Percentiles rank a stretch among this genome's conserved stretches.
phyloP scores from a whole-genome alignment of 495 filamentous ascomycete species.

The Annulohypoxylon nitens region DNA sequence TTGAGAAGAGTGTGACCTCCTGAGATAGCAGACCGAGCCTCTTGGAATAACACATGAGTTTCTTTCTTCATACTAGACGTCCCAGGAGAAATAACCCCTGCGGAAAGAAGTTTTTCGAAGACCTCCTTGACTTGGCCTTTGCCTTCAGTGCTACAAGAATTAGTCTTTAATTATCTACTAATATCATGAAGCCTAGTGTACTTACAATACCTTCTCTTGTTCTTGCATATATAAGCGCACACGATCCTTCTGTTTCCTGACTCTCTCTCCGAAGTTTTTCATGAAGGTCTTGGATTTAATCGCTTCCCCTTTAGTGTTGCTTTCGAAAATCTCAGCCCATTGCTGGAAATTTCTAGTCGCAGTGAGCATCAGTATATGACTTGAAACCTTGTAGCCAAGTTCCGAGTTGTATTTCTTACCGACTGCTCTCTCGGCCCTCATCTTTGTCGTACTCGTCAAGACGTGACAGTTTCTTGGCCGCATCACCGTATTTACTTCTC shows the following conservation, averaged over 20 bases:
- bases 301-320: constrained; percentile 37
- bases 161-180: neutral
- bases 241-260: constrained; percentile 30
- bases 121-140: constrained; percentile 10
- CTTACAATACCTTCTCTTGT: constrained; percentile 45
- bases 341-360: constrained; percentile 41
- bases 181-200: neutral
- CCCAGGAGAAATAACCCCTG: neutral
- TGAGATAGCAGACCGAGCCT: constrained; percentile 29
- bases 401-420: constrained; percentile 38
- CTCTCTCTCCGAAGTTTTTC: constrained; percentile 37
- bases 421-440: constrained; percentile 51
- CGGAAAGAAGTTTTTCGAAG: constrained; percentile 33
- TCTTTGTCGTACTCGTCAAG: constrained; percentile 57
- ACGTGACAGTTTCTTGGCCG: constrained; percentile 40
- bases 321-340: constrained; percentile 45
- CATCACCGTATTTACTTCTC: constrained; percentile 20
- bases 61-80: constrained; percentile 30
- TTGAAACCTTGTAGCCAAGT: neutral
- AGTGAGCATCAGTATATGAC: constrained; percentile 8
- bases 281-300: constrained; percentile 53
- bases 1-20: constrained; percentile 33
- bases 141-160: constrained; percentile 21
- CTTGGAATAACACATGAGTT: constrained; percentile 40
- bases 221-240: constrained; percentile 35